Base-by-base conservation (phyloP, 2,329 filamentous ascomycete genomes). In the Balansia obtecta region DNA sequence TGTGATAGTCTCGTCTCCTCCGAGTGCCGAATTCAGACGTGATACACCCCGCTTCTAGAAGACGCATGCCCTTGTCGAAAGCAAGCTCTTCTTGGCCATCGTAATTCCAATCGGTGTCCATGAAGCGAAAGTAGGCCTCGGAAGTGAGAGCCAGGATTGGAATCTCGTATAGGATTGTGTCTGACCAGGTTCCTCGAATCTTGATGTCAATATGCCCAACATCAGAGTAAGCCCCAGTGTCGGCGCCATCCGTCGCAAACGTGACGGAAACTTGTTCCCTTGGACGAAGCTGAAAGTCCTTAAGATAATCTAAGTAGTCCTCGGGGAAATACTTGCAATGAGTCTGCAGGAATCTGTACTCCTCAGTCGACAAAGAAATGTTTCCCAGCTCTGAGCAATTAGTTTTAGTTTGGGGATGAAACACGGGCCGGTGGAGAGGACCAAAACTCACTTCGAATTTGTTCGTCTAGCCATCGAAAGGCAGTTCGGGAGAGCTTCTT, bases 101-200 rank as follows among this genome's bases (percentile, higher is more conserved):
- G 60, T 97, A 86, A 59, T 79, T 83, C 93, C 93, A 98, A 64
- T 96, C 90, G 48, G 71, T 87, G 63, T 98, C 89, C 72, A 89
- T 88, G 68, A 95, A 97, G 63, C 87, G 89, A 76, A 98, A 98
- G 71, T 96, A 98, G 46, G 93, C 88, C 67, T 98, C 91, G 45
- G 89, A 96, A 1, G 91, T 88, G 56, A 98, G 69, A 2, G 94
- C 89, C 18, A 98, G 76, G 20, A 98, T 76, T 0, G 93, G 93
- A 52, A 98, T 96, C 70, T 98, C 93, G 70, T 98, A 98, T 22
- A 98, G 79, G 52, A 98, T 98, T 0, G 93, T 97, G 58, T 96
- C 89, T 9, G 88, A 79, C 93, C 93, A 98, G 50, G 82, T 73
- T 10, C 93, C 93, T 58, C 82, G 82, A 55, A 94, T 84, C 40